Evolutionary conservation across 441 rosid genomes (phyloP), one percentile per base, ranked within the genome.

Genomic region (Populus hybrid): DNA sequence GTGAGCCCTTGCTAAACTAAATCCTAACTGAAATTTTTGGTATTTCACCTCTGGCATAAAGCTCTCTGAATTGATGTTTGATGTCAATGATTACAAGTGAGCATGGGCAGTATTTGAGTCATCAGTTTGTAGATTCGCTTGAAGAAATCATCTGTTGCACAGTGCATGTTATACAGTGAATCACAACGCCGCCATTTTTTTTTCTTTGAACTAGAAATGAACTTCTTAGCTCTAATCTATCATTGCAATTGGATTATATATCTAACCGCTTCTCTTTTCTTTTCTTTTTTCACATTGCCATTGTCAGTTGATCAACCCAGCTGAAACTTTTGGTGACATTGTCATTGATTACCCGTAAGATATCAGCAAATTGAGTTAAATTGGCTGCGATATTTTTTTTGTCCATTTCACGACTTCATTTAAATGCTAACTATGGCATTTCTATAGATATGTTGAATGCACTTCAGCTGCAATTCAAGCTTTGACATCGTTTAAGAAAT

Each of bases 311-410:
- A 86, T 96, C 86, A 96, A 96, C 82, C 98, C 98, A 23, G 98
- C 99, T n/a, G 98, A 96, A 89, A 94, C 99, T 67, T 96, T 96
- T 86, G 99, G 98, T 32, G 98, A 96, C 85, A 93, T 96, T 57
- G 96, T 96, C 54, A 93, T 96, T 69, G 98, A 96, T 83, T 96
- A 94, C 80, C 92, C 96, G 97, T 94, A 91, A 90, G 99, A 79
- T 81, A 42, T 79, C 73, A 70, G 76, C 74, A 79, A 38, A 54
- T 76, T 78, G 63, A 61, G 54, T 74, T 80, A 4, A 30, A 78
- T 83, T 24, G 32, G n/a, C 68, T 66, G 36, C 20, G 75, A 5
- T 26, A 8, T 67, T 75, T 32, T 2, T 63, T 68, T 74, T 59
- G 65, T 64, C 50, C 68, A 26, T 79, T 77, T 78, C 46, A 20